Base-by-base conservation (phyloP, 1,284 basidiomycete species). In the Trichosporon sp. region DNA sequence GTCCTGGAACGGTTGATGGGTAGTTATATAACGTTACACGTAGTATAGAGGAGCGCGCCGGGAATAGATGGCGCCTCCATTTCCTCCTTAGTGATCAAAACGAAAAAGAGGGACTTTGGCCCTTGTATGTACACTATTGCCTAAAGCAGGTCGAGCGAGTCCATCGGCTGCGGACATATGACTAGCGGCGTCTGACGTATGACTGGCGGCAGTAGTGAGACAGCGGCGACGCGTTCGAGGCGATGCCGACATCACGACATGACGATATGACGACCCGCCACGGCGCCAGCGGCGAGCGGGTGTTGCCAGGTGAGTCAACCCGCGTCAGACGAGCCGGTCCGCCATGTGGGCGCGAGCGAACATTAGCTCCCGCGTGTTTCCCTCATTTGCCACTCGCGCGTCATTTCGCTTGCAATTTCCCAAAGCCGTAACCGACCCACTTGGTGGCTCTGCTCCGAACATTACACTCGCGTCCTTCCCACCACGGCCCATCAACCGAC, bases 121-220 rank as follows among this genome's bases (percentile, higher is more conserved):
- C 56, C 21, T 31, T 60, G 56, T 60, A 60, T 60, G 56, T 60
- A 60, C 56, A 60, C 56, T 60, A 60, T 60, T 31, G 56, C 56
- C 27, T 60, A 31, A 60, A 31, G 56, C 56, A 15, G 9, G 18
- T 32, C 13, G 13, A 31, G 27, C 27, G 5, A 18, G 27, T 15
- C n/a, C n/a, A n/a, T n/a, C n/a, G n/a, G n/a, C n/a, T n/a, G n/a
- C n/a, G n/a, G n/a, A n/a, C n/a, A n/a, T n/a, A n/a, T n/a, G n/a
- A n/a, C n/a, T n/a, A n/a, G n/a, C n/a, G n/a, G n/a, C n/a, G n/a
- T n/a, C n/a, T n/a, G n/a, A n/a, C n/a, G n/a, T n/a, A n/a, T n/a
- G n/a, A n/a, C n/a, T n/a, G n/a, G n/a, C n/a, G n/a, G n/a, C n/a
- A n/a, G n/a, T n/a, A n/a, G n/a, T n/a, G n/a, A n/a, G n/a, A n/a